Conservation (phyloP, 2,329 filamentous ascomycete species). For the Curvularia eragrostidis region DNA sequence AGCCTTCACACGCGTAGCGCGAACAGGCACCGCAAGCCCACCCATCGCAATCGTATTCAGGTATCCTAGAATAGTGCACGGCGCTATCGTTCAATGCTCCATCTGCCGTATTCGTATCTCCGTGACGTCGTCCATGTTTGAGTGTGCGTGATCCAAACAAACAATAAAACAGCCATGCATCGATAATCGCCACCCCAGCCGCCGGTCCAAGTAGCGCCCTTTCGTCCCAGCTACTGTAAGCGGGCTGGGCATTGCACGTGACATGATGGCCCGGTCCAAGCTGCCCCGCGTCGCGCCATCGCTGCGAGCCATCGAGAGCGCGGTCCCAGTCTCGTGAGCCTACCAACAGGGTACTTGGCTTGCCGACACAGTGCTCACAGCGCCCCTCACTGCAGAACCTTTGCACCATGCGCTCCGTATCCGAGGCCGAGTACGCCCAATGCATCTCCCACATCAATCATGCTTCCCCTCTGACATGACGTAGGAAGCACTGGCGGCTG, state of each 20-base stretch:
- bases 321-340: constrained; percentile 17
- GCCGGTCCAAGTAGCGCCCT: background rate
- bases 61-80: constrained; percentile 5
- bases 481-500: constrained; percentile 47
- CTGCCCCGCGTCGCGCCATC: constrained; percentile 30
- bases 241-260: background rate
- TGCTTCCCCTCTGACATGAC: constrained; percentile 19
- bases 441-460: background rate
- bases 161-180: constrained; percentile 6
- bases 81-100: constrained; percentile 8
- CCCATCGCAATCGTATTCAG: background rate
- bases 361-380: constrained; percentile 18
- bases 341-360: constrained; percentile 45
- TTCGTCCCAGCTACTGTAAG: background rate
- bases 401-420: constrained; percentile 40
- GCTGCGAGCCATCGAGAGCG: background rate
- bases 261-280: constrained; percentile 17
- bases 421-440: constrained; percentile 44
- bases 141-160: constrained; percentile 2
- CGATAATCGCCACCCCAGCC: background rate
- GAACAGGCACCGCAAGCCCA: background rate
- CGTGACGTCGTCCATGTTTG: constrained; percentile 13
- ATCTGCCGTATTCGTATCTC: constrained; percentile 8
- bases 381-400: constrained; percentile 10
- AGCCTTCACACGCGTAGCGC: background rate